Evolutionary conservation across 148 eudicot genomes (phyloP).

Genomic region (Fallopia convolvulus): DNA sequence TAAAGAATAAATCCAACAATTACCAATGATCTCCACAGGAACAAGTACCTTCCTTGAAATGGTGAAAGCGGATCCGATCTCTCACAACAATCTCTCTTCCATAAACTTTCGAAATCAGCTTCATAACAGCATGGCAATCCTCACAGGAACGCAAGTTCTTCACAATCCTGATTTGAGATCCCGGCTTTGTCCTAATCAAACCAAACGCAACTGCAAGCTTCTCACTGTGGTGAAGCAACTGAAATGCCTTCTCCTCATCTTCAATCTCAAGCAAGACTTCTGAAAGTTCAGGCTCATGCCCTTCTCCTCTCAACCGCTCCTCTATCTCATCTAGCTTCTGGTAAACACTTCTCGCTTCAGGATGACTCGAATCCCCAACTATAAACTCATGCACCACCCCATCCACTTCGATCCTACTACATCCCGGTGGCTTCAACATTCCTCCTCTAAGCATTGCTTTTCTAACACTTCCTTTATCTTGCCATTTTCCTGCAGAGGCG

Average conservation of each 20-base stretch:
- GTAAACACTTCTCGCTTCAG: conserved; percentile 25
- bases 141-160: conserved; percentile 43
- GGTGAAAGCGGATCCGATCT: conserved; percentile 46
- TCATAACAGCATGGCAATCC: conserved; percentile 48
- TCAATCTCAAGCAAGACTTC: conserved; percentile 42
- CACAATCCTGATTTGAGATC: conserved; percentile 32
- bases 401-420: conserved; percentile 37
- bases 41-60: conserved; percentile 37
- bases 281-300: conserved; percentile 31
- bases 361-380: conserved; percentile 34
- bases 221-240: conserved; percentile 46
- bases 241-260: conserved; percentile 37
- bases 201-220: conserved; percentile 47
- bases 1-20: not conserved
- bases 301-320: conserved; percentile 28
- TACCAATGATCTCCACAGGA: conserved; percentile 44
- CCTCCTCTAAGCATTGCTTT: conserved; percentile 32
- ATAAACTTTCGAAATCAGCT: conserved; percentile 27
- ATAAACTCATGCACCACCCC: conserved; percentile 33
- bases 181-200: conserved; percentile 29
- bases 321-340: conserved; percentile 31
- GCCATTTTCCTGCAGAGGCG: conserved; percentile 39
- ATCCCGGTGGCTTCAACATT: conserved; percentile 34
- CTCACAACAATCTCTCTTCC: conserved; percentile 39
- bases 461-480: conserved; percentile 31